A percentile compares a stretch with the other conserved stretches of the same genome.
Conservation (phyloP, 495 filamentous ascomycete species). For the Cladorrhinum samala region DNA sequence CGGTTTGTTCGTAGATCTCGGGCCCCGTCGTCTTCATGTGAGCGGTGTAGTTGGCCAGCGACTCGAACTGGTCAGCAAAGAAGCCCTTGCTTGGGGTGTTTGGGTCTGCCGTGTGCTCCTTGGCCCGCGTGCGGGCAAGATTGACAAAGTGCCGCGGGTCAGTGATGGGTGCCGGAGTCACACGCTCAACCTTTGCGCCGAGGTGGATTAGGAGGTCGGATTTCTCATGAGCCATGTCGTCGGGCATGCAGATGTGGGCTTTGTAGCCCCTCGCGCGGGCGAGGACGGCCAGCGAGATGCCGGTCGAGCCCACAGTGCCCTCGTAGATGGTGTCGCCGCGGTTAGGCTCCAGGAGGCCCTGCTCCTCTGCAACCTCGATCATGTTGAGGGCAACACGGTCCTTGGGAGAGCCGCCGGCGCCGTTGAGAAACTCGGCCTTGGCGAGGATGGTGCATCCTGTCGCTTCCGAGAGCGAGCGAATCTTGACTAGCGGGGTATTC, state of each 20-base stretch:
- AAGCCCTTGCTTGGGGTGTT: slow-evolving; percentile 56
- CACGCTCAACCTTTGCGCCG: slow-evolving; percentile 82
- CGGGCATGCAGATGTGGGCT: slow-evolving; percentile 95
- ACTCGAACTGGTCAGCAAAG: slow-evolving; percentile 98
- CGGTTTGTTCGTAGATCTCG: slow-evolving; percentile 77
- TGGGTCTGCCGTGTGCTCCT: slow-evolving; percentile 51
- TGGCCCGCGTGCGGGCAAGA: slow-evolving; percentile 69
- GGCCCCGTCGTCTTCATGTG: slow-evolving; percentile 81
- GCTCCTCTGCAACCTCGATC: slow-evolving; percentile 75
- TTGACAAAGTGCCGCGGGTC: slow-evolving; percentile 93
- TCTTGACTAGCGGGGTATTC: slow-evolving; percentile 82
- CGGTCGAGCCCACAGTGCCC: slow-evolving; percentile 90
- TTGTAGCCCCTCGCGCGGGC: slow-evolving; percentile 83
- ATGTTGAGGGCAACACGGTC: slow-evolving; percentile 90
- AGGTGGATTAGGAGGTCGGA: slow-evolving; percentile 81
- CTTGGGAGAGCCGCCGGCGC: slow-evolving; percentile 91
- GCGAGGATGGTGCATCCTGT: slow-evolving; percentile 89
- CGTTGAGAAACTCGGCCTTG: slow-evolving; percentile 96
- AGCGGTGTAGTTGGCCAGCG: slow-evolving; percentile 74
- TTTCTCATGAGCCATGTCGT: slow-evolving; percentile 86
- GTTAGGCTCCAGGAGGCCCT: slow-evolving; percentile 68
- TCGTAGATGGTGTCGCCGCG: slow-evolving; percentile 94
- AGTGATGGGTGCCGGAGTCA: slow-evolving; percentile 85
- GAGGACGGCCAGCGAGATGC: slow-evolving; percentile 86
- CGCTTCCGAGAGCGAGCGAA: slow-evolving; percentile 83